phyloP scores from a whole-genome alignment of 2,329 filamentous ascomycete genomes.

The Colletotrichum australisinense region DNA sequence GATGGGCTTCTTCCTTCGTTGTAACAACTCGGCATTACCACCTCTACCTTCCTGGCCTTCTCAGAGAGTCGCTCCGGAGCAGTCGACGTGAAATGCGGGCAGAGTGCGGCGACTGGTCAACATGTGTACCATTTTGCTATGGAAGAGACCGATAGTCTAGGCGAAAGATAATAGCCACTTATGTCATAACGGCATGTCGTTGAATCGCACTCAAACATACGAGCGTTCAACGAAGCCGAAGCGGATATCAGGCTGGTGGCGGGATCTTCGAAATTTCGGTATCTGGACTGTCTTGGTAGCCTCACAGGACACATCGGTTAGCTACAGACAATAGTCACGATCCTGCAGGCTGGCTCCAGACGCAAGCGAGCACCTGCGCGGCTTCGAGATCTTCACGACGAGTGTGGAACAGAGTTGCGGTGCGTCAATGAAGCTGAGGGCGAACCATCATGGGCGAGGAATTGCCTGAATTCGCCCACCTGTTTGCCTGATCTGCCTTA shows the following conservation, averaged over 20 bases:
- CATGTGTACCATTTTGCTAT: too few relatives aligned
- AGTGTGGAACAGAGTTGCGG: not conserved
- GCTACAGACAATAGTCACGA: constrained; percentile 38
- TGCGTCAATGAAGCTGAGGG: not conserved
- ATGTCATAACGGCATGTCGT: not conserved
- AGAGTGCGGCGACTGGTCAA: too few relatives aligned
- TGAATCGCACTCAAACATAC: not conserved
- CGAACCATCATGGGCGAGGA: too few relatives aligned
- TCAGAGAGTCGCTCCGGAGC: too few relatives aligned
- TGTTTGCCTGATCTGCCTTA: not conserved
- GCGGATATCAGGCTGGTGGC: not conserved
- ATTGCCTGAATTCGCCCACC: not conserved
- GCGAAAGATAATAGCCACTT: not conserved
- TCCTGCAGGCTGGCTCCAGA: not conserved
- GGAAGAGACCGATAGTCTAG: not conserved
- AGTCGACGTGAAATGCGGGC: too few relatives aligned
- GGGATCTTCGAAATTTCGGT: not conserved
- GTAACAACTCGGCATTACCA: too few relatives aligned
- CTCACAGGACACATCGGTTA: constrained; percentile 37
- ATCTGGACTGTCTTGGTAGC: constrained; percentile 36
- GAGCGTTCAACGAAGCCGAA: not conserved
- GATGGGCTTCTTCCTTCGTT: too few relatives aligned
- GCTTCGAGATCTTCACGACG: constrained; percentile 6
- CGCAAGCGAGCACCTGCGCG: not conserved
- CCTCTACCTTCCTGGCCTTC: too few relatives aligned